A percentile compares a stretch with the other conserved stretches of the same genome.
Evolutionary conservation across 352 stramenopile genomes (phyloP).

Genomic region (Albugo candida): DNA sequence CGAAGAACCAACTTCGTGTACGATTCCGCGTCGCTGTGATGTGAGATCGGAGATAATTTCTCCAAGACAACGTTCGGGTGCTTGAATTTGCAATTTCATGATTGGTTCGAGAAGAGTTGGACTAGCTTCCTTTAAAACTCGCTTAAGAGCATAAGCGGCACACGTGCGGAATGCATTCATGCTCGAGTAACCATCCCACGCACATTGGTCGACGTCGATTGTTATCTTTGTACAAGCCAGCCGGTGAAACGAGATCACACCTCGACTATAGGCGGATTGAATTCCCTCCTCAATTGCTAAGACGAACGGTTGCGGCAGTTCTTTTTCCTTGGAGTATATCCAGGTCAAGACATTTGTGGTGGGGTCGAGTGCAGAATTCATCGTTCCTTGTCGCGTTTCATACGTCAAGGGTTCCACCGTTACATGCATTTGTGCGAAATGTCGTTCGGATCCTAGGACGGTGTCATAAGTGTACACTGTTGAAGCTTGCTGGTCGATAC

Average conservation of each 20-base stretch:
- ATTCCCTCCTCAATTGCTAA: conserved; percentile 49
- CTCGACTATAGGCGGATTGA: conserved; percentile 28
- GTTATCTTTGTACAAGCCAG: conserved; percentile 44
- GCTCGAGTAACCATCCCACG: conserved; percentile 44
- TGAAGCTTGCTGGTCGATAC: conserved; percentile 20
- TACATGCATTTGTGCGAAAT: conserved; percentile 44
- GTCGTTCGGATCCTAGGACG: conserved; percentile 43
- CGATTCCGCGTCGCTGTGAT: conserved; percentile 39
- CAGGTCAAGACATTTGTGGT: conserved; percentile 40
- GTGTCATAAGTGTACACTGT: conserved; percentile 34
- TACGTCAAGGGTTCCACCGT: conserved; percentile 27
- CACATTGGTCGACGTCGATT: conserved; percentile 32
- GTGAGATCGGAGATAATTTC: conserved; percentile 61
- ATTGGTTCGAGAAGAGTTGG: conserved; percentile 50
- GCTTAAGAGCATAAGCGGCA: conserved; percentile 28
- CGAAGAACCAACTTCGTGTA: conserved; percentile 34
- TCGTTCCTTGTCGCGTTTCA: conserved; percentile 4
- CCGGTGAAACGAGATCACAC: conserved; percentile 33
- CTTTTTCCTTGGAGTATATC: conserved; percentile 24
- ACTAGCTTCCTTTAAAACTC: conserved; percentile 26
- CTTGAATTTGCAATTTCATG: conserved; percentile 57
- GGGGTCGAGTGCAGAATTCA: conserved; percentile 9
- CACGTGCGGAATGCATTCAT: conserved; percentile 39
- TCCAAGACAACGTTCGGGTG: conserved; percentile 35
- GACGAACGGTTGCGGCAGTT: conserved; percentile 39